These are phyloP conservation scores for Coix lacrymajobi DNA, from an alignment of 176 grass and related monocot genomes.

Conservation along the genomic window DNA sequence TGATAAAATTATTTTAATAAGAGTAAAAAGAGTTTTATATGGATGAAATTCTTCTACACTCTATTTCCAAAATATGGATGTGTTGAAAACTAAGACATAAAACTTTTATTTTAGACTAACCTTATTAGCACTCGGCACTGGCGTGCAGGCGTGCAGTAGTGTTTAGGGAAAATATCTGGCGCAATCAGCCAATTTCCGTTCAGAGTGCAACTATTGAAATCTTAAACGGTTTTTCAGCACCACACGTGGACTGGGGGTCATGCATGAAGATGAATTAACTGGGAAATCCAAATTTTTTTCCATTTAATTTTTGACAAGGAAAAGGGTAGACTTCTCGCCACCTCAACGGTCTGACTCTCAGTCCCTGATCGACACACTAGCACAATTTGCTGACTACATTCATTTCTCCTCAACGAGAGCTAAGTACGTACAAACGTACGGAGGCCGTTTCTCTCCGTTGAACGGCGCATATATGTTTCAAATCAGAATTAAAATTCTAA, in stretches of 20 bases:
- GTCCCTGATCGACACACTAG: background rate
- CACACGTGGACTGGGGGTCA: background rate
- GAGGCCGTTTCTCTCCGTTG: background rate
- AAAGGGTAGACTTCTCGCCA: background rate
- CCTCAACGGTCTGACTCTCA: background rate
- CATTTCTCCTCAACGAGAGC: background rate
- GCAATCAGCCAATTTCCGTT: background rate
- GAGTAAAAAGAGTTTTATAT: too few species aligned
- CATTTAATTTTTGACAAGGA: background rate
- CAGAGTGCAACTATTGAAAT: background rate
- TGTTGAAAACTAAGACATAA: too few species aligned
- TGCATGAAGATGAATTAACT: background rate
- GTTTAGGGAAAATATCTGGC: background rate
- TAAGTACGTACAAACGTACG: background rate
- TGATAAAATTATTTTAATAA: too few species aligned
- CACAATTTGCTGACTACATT: background rate
- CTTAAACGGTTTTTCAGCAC: background rate
- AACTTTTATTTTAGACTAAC: too few species aligned
- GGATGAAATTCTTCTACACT: too few species aligned
- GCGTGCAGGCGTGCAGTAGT: background rate
- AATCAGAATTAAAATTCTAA: background rate
- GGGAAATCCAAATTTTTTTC: background rate
- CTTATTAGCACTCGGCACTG: too few species aligned
- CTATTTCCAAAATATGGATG: too few species aligned
- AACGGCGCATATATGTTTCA: background rate